phyloP scores from a whole-genome alignment of 208 protist species.

The Trypanosoma scelopori region DNA sequence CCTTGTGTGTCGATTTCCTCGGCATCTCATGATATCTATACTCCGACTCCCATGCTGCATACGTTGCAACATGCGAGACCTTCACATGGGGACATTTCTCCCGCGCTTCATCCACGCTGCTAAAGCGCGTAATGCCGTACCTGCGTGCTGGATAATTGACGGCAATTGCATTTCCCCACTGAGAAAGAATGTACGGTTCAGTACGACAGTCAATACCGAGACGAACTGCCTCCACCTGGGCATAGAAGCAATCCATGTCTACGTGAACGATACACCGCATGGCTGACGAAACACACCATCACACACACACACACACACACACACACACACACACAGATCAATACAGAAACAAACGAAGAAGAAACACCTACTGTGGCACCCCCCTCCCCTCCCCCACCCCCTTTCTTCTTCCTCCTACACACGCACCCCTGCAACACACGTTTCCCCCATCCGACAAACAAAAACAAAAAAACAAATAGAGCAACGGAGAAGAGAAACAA shows the following conservation, averaged over 20 bases:
- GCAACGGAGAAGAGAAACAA: no score
- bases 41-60: constrained; percentile 47
- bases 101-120: constrained; percentile 41
- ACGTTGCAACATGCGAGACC: constrained; percentile 55
- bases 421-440: no score
- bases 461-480: no score
- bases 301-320: background rate
- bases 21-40: constrained; percentile 62
- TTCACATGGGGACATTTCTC: constrained; percentile 52
- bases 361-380: no score
- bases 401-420: no score
- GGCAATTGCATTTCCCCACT: constrained; percentile 85
- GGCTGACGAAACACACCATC: background rate
- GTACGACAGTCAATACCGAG: constrained; percentile 76
- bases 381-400: no score
- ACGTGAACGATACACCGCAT: constrained; percentile 82
- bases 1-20: constrained; percentile 61
- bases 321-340: no score
- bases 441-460: no score
- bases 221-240: constrained; percentile 85
- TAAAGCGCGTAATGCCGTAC: constrained; percentile 65
- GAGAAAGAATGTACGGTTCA: constrained; percentile 57
- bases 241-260: constrained; percentile 94
- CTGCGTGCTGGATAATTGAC: constrained; percentile 88
- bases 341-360: constrained; percentile 4